A percentile compares a stretch with the other conserved stretches of the same genome.
Conservation (phyloP, 148 eudicot genomes). For the Gaultheria prostrata region DNA sequence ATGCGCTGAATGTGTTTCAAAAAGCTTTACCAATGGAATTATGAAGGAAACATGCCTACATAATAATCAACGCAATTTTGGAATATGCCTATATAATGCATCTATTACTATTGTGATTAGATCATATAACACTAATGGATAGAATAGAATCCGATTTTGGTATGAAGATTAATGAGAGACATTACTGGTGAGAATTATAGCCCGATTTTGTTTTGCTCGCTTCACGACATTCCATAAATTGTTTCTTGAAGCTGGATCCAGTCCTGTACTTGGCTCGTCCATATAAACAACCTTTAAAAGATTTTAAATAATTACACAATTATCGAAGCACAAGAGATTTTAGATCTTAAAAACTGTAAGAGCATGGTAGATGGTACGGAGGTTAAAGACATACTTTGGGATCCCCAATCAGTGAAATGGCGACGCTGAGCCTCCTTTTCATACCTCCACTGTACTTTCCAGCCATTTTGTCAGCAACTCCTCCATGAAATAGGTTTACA, state of each 20-base stretch:
- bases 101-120: background rate
- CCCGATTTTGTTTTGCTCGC: conserved; percentile 73
- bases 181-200: conserved; percentile 82
- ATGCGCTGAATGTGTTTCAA: conserved; percentile 50
- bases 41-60: background rate
- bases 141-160: background rate
- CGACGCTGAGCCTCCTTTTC: conserved; percentile 98
- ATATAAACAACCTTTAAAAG: conserved; percentile 74
- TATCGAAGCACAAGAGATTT: background rate
- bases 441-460: conserved; percentile 91
- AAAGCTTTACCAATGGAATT: conserved; percentile 10
- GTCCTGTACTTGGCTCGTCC: conserved; percentile 96
- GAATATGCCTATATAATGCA: background rate
- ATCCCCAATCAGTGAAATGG: conserved; percentile 87
- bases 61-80: background rate
- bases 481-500: conserved; percentile 73
- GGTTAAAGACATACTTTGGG: conserved; percentile 59
- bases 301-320: conserved; percentile 16
- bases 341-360: background rate
- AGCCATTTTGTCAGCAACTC: conserved; percentile 77
- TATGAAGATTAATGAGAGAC: background rate
- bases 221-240: conserved; percentile 85
- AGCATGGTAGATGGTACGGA: background rate
- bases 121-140: background rate
- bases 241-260: conserved; percentile 90